phyloP scores from a whole-genome alignment of 371 early-diverging fungal genomes.

The Apophysomyces ossiformis region DNA sequence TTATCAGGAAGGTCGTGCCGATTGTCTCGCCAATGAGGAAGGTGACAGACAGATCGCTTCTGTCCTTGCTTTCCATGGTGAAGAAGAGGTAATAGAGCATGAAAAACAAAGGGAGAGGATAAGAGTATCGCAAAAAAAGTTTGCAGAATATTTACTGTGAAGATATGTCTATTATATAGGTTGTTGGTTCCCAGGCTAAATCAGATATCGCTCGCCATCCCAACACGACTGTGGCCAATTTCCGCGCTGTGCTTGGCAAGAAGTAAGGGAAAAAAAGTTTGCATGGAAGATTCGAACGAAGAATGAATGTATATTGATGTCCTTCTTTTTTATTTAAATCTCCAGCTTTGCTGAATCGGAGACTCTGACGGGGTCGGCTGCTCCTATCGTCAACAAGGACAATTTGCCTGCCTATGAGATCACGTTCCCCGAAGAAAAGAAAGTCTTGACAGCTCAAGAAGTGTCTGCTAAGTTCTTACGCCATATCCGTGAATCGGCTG shows the following conservation, averaged over 20 bases:
- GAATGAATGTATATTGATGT: background rate
- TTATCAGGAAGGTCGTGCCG: slow-evolving; percentile 80
- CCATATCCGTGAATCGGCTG: slow-evolving; percentile 88
- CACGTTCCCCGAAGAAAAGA: slow-evolving; percentile 64
- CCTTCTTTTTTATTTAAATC: background rate
- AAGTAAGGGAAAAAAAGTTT: slow-evolving; percentile 40
- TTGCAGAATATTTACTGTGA: background rate
- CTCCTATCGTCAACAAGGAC: slow-evolving; percentile 69
- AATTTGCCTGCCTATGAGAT: slow-evolving; percentile 82
- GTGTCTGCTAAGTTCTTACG: slow-evolving; percentile 80
- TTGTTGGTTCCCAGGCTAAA: slow-evolving; percentile 92
- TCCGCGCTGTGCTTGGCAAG: slow-evolving; percentile 86
- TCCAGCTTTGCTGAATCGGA: slow-evolving; percentile 48
- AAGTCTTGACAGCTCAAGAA: slow-evolving; percentile 69
- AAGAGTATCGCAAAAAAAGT: too few relatives aligned
- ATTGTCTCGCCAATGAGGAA: slow-evolving; percentile 97
- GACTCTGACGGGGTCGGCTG: slow-evolving; percentile 58
- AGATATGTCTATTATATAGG: slow-evolving; percentile 46
- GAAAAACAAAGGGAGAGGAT: too few relatives aligned
- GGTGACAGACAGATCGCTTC: slow-evolving; percentile 96
- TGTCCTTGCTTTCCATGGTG: slow-evolving; percentile 90
- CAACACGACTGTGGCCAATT: slow-evolving; percentile 85
- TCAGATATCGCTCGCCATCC: slow-evolving; percentile 89
- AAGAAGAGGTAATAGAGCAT: slow-evolving; percentile 70
- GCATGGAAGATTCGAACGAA: background rate